Base-by-base conservation (phyloP, 352 stramenopile genomes). In the Phytophthora chlamydospora region DNA sequence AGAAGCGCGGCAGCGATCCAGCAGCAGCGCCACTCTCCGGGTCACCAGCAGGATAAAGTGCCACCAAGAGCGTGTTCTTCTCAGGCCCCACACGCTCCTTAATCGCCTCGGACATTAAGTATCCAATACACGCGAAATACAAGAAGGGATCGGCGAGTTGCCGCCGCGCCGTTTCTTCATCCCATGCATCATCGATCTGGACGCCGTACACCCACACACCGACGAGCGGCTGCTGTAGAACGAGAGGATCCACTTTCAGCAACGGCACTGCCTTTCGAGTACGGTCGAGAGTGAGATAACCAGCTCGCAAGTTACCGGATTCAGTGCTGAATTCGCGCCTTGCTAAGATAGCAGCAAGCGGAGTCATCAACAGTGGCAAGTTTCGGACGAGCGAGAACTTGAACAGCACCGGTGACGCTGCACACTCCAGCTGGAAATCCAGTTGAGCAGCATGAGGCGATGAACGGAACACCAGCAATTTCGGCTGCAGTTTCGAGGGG, bases 191-290 rank as follows among this genome's bases (percentile, higher is more conserved):
- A 47, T 78, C 69, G 5, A 93, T 63, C 10, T 75, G 58, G 3
- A 91, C 62, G 27, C 85, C 85, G 35, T 88, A 90, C 4, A 91
- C 71, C 85, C 85, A 93, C 42, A 93, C 17, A 11, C 85, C 85
- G 1, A 93, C 81, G 46, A 91, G 67, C 2, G 83, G 85, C 19
- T 82, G 76, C 47, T 90, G 77, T 4, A 83, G 47, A 36, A 90
- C 78, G 12, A 93, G 69, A 41, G 85, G 80, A 29, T 93, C 85
- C 1, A 84, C 75, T 66, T 89, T 84, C 8, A 93, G 68, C 42
- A 93, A 41, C 11, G 85, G 80, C 1, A 92, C 85, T 0, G 85
- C 85, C 49, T 93, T 93, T 0, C 85, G 76, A n/a, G 83, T 79
- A 13, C 76, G 77, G 47, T 93, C 85, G 0, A 93, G 69, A 17